Evolutionary conservation across 306 rosid species (phyloP).

Genomic region (Cicer chorassanicum): DNA sequence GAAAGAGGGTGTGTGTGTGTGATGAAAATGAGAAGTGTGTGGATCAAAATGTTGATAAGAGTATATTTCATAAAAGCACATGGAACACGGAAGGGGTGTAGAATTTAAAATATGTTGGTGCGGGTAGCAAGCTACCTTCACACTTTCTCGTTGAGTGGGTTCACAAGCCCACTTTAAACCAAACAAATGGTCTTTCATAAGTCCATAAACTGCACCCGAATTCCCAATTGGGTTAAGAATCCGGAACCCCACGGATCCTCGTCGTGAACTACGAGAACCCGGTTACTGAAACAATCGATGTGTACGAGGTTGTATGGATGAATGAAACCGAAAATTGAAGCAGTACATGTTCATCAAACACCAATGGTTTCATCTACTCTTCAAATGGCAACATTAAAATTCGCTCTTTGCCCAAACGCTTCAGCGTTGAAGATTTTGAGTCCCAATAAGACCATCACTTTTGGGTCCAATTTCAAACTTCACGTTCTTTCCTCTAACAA

Average conservation of each 20-base stretch:
- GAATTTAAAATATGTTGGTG: too few relatives aligned
- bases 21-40: too few relatives aligned
- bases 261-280: slow-evolving; percentile 45
- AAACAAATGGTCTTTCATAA: background rate
- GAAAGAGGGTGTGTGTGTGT: too few relatives aligned
- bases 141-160: background rate
- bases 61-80: too few relatives aligned
- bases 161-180: background rate
- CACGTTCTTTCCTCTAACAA: slow-evolving; percentile 56
- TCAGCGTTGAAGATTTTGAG: slow-evolving; percentile 34
- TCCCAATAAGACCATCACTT: slow-evolving; percentile 14
- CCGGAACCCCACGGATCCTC: slow-evolving; percentile 14
- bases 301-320: slow-evolving; percentile 39
- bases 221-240: background rate
- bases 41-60: too few relatives aligned
- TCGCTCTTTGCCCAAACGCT: slow-evolving; percentile 40
- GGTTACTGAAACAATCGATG: slow-evolving; percentile 42
- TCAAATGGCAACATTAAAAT: slow-evolving; percentile 52
- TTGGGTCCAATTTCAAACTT: slow-evolving; percentile 44
- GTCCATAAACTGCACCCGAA: slow-evolving; percentile 12
- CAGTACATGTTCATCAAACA: slow-evolving; percentile 21
- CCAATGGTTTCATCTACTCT: slow-evolving; percentile 56
- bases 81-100: too few relatives aligned
- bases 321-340: background rate
- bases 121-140: background rate